Evolutionary conservation across 2,329 filamentous ascomycete species (phyloP).

Genomic region (Amauroascus verrucosus): DNA sequence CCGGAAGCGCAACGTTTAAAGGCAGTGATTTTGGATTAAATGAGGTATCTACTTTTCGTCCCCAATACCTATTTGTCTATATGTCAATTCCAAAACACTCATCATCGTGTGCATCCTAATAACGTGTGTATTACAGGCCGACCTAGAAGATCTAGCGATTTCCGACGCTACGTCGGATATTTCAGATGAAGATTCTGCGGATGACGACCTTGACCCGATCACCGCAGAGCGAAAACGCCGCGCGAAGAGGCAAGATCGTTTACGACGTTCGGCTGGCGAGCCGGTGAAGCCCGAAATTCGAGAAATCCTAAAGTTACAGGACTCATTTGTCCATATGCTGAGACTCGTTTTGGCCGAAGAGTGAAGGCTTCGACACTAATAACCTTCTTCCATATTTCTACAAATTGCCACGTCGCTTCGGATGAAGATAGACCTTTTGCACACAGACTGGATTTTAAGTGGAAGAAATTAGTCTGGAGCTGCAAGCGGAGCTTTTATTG

Average conservation of each 20-base stretch:
- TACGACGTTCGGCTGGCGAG: constrained; percentile 72
- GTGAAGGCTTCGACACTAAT: neutral
- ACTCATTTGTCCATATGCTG: constrained; percentile 72
- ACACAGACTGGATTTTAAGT: neutral
- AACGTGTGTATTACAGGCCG: constrained; percentile 38
- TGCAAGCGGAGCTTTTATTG: neutral
- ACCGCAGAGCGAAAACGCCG: constrained; percentile 71
- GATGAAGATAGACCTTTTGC: neutral
- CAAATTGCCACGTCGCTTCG: neutral
- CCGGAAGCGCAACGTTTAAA: constrained; percentile 52
- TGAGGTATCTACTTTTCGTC: constrained; percentile 41
- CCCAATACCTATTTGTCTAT: constrained; percentile 14
- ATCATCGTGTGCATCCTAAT: neutral
- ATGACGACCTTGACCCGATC: constrained; percentile 78
- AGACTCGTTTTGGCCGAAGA: constrained; percentile 63
- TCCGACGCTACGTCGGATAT: constrained; percentile 61
- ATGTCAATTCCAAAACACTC: too few species aligned
- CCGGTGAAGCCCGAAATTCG: constrained; percentile 67
- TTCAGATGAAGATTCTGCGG: constrained; percentile 55
- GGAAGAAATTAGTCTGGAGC: neutral
- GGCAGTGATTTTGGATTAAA: constrained; percentile 84
- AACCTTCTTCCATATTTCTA: neutral
- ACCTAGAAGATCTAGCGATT: constrained; percentile 76
- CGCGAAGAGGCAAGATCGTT: constrained; percentile 61
- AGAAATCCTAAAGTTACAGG: constrained; percentile 69